Evolutionary conservation across 441 rosid genomes (phyloP), one percentile per base, ranked within the genome.

Genomic region (Populus hybrid): DNA sequence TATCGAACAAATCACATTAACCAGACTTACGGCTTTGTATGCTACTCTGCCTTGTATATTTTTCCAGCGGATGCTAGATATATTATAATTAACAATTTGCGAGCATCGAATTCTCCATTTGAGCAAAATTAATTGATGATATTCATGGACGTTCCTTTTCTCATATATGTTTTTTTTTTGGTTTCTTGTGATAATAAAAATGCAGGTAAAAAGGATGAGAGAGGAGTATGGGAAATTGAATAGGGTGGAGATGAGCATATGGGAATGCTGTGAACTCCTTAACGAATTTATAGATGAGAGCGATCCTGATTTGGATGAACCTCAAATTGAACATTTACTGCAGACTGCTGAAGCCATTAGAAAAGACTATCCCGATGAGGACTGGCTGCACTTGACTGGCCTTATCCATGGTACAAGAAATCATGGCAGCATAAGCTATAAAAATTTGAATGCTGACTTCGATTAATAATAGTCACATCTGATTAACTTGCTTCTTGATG

Each of bases 231-330:
- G 75, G 38, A 93, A 91, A 76, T 50, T 93, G 76, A 86, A 89
- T 29, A 93, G 82, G 64, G 89, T 36, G 4, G 90, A 76, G 64
- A 93, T 95, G 98, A 89, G 94, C 76, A 87, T 95, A 24, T 95
- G 99, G 98, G 97, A 94, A 82, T 93, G 98, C 76, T 94, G 95
- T 77, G 95, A 93, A 79, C 90, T 93, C 1, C 86, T 94, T 0
- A 93, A 93, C 24, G 88, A 89, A 3, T 92, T 92, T 2, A 87
- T 92, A 5, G 98, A 93, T 71, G 99, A 94, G 6, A 94, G 97
- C 68, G 99, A 92, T 79, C 99, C 98, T 23, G 97, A 91, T 69
- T 83, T 94, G 28, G 99, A 94, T 71, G 99, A 94, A 79, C 97
- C 99, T 21, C 98, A 94, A 50, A 94, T 92, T 67, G 92, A 94